Base-by-base conservation (phyloP, 306 rosid genomes). In the Echinosophora koreensis region DNA sequence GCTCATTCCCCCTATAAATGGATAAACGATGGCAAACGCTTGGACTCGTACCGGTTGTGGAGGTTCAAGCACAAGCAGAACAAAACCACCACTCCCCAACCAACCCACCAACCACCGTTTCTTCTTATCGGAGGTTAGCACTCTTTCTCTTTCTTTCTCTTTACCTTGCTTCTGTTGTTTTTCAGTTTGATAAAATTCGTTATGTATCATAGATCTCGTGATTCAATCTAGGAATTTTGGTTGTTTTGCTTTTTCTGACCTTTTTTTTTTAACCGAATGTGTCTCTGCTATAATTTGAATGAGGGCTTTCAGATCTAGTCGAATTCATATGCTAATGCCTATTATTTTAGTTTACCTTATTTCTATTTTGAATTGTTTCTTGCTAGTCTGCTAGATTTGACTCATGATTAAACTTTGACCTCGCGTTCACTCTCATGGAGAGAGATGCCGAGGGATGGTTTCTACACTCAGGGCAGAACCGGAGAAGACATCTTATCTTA, bases 261-360 rank as follows among this genome's bases (percentile, higher is more conserved):
- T 0, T 4, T 66, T 37, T 47, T 57, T 8, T 7, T 49, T 3
- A 46, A 9, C 32, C 32, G 32, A 30, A 30, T 30, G 32, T 30
- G 32, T 30, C 2, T 30, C 32, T 30, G 22, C 22, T 22, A 22
- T 22, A 22, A 22, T 22, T 22, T 22, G 22, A 22, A 22, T 22
- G 0, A 22, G 22, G 22, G 35, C 4, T 56, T 60, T 58, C 65
- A 81, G 88, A 85, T 85, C 84, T 78, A 16, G 69, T 42, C 3
- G 9, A 38, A 32, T 63, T 59, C 41, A 0, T 12, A 28, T 66
- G 51, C 14, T 80, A 15, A n/a, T 51, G 12, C 2, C 18, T n/a
- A 6, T 58, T n/a, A 4, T 62, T 41, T 46, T 9, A 11, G 41
- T 51, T n/a, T 73, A 3, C 35, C 49, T 32, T 41, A 5, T 49